Conservation (phyloP, 805 yeast genomes). For the Candida bentonensis region DNA sequence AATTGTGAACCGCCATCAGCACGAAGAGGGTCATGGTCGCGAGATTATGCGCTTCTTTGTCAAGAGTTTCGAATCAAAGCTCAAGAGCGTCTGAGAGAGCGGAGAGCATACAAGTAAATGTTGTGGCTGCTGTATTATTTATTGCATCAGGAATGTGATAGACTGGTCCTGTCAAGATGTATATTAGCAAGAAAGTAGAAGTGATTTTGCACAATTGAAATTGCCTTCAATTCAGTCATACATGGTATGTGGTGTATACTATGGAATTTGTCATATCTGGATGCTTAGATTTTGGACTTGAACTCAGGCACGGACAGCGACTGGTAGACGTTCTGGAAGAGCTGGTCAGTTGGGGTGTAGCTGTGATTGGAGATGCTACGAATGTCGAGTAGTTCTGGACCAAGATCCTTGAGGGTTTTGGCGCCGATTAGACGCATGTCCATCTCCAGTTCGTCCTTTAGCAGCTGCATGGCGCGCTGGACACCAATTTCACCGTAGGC, state of each 20-base stretch:
- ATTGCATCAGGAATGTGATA: no score
- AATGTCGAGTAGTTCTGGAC: constrained; percentile 47
- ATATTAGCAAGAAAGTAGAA: no score
- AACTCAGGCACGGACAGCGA: constrained; percentile 40
- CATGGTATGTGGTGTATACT: no score
- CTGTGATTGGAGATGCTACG: constrained; percentile 27
- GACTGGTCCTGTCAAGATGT: no score
- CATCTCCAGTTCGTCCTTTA: constrained; percentile 60
- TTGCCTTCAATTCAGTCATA: no score
- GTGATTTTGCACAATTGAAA: no score
- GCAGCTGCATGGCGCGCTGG: constrained; percentile 43
- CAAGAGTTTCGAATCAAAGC: neutral
- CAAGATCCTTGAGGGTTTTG: constrained; percentile 41
- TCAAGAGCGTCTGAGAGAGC: no score
- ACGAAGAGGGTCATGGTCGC: constrained; percentile 17
- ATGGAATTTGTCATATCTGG: no score
- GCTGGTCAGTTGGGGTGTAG: constrained; percentile 37
- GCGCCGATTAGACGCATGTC: constrained; percentile 74
- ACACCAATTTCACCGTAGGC: constrained; percentile 71
- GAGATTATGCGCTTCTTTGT: constrained; percentile 14
- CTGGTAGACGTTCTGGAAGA: constrained; percentile 43
- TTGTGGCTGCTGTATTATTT: no score
- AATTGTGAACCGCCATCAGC: constrained; percentile 56
- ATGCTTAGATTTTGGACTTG: constrained; percentile 22
- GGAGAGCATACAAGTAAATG: no score